These are phyloP conservation scores for Podaxis sp. DNA, from an alignment of 768 basidiomycete species.

Conservation along the genomic window DNA sequence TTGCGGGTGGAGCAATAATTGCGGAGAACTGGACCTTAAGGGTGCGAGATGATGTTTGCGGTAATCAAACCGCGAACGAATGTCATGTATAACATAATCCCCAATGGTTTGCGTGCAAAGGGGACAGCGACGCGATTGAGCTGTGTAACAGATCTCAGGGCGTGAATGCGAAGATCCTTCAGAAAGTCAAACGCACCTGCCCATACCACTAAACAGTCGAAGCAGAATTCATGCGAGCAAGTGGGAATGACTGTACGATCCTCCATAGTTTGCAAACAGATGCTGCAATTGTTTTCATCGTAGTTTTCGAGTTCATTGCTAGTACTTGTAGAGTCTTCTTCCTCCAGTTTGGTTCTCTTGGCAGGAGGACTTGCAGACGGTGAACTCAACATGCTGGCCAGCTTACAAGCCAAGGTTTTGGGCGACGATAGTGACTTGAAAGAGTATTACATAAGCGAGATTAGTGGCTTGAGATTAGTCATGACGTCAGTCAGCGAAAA, in stretches of 20 bases:
- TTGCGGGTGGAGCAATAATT: constrained; percentile 25
- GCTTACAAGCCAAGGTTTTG: not conserved
- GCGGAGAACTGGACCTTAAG: constrained; percentile 44
- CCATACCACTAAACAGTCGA: constrained; percentile 87
- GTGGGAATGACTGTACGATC: constrained; percentile 80
- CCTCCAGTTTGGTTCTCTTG: not conserved
- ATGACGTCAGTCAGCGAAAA: not conserved
- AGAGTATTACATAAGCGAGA: not conserved
- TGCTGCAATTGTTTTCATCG: constrained; percentile 66
- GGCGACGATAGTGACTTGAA: not conserved
- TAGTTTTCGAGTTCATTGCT: constrained; percentile 16
- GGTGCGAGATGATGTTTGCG: constrained; percentile 77
- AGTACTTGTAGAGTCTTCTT: not conserved
- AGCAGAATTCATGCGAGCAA: constrained; percentile 93
- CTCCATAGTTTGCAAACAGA: constrained; percentile 73
- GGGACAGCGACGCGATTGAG: constrained; percentile 76
- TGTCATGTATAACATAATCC: constrained; percentile 73
- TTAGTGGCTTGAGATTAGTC: not conserved
- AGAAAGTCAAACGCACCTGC: constrained; percentile 50
- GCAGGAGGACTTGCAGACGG: not conserved
- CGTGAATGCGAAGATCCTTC: not conserved
- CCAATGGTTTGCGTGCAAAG: constrained; percentile 67
- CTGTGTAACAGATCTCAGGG: constrained; percentile 27
- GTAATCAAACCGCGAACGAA: constrained; percentile 76
- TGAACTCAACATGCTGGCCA: not conserved